A percentile compares a stretch with the other conserved stretches of the same genome.
phyloP scores from a whole-genome alignment of 2,329 filamentous ascomycete species.

The Sclerotinia glacialis region DNA sequence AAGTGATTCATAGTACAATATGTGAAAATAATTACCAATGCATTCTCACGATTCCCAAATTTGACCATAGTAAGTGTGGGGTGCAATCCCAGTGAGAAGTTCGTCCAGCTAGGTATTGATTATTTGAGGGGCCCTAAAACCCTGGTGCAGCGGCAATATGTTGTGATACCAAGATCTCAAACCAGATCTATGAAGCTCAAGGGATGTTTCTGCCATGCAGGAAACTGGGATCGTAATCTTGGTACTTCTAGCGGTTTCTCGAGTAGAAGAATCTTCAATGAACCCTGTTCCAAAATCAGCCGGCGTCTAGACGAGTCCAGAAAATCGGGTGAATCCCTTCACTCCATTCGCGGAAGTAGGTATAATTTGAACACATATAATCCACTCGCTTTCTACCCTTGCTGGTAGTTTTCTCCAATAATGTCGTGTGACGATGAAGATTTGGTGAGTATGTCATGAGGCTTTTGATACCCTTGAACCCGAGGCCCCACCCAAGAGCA shows the following conservation, averaged over 20 bases:
- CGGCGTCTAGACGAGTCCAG: conserved; percentile 3
- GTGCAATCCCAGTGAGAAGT: not conserved
- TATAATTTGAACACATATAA: not conserved
- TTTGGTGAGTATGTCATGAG: not conserved
- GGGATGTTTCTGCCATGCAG: conserved; percentile 1
- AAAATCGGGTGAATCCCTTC: conserved; percentile 11
- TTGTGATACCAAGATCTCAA: conserved; percentile 10
- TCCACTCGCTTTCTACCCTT: not conserved
- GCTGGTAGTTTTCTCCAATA: not conserved
- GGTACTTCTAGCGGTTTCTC: not conserved
- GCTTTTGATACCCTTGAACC: not conserved
- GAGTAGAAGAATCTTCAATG: not conserved
- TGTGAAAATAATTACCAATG: not conserved
- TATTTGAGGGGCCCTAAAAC: not conserved
- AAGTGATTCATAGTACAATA: not conserved
- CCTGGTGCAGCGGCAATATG: conserved; percentile 13
- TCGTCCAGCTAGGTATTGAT: not conserved
- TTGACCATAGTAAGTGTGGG: not conserved
- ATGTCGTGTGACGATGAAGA: not conserved
- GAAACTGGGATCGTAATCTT: not conserved
- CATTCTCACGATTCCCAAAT: not conserved
- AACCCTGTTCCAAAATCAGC: conserved; percentile 4
- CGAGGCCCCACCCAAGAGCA: not conserved
- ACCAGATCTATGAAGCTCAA: conserved; percentile 6
- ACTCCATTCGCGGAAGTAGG: not conserved